phyloP scores from a whole-genome alignment of 176 grass and related monocot species.

The Musa itinerans region DNA sequence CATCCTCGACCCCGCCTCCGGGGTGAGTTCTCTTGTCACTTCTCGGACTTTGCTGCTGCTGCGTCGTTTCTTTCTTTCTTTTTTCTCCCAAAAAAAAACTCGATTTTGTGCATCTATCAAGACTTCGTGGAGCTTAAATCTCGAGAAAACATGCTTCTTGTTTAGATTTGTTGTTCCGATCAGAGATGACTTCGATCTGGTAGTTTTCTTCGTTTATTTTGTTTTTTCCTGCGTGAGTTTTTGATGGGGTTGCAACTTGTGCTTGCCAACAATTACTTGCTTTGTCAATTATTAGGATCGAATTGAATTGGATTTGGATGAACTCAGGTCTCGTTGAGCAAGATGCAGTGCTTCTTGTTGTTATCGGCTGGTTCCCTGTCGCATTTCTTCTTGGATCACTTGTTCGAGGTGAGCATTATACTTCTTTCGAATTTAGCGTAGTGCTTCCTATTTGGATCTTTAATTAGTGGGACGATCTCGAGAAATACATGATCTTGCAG shows the following conservation, averaged over 20 bases:
- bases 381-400: slow-evolving; percentile 94
- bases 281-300: slow-evolving; percentile 16
- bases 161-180: neutral
- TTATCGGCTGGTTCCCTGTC: slow-evolving; percentile 76
- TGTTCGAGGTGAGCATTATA: slow-evolving; percentile 55
- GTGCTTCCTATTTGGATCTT: neutral
- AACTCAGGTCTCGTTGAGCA: slow-evolving; percentile 52
- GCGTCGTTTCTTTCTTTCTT: neutral
- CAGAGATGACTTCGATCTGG: neutral
- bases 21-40: slow-evolving; percentile 28
- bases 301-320: slow-evolving; percentile 16
- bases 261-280: neutral
- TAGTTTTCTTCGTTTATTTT: neutral
- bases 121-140: neutral
- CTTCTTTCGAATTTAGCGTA: neutral
- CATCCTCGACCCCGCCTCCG: slow-evolving; percentile 39
- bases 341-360: slow-evolving; percentile 64
- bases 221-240: neutral
- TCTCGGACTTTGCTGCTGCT: neutral
- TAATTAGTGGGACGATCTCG: too few species aligned
- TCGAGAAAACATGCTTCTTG: neutral
- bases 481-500: neutral
- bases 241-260: neutral
- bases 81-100: too few species aligned
- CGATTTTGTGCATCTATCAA: neutral